Evolutionary conservation across 176 grass and related monocot genomes (phyloP), one percentile per base, ranked within the genome.

Genomic region (Luzula sylvatica): DNA sequence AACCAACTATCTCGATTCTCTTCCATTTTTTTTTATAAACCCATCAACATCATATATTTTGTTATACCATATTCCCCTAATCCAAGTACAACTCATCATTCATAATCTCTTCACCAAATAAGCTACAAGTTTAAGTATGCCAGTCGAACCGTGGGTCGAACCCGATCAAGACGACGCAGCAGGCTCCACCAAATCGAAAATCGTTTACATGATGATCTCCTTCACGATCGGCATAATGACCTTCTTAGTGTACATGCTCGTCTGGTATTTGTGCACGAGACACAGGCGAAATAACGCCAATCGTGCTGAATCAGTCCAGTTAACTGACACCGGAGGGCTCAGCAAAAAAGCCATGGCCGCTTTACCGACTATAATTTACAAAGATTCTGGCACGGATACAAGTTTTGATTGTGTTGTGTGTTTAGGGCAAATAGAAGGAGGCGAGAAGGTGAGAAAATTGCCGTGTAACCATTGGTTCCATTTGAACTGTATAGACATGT

Each of bases 151-250:
- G 29, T 87, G 78, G 83, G 18, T 87, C 2, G 42, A 74, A 16
- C 38, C 78, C 8, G 83, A 82, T 52, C 58, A 63, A 75, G 42
- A 61, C 46, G 65, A 6, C 12, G 20, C 46, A 74, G 69, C 78
- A 73, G 57, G 46, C 42, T 46, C 2, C 74, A 75, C 56, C 12
- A 58, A 38, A 0, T 57, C 55, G 41, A 67, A 73, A 65, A 70
- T 82, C 38, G 42, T 87, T 11, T 87, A 82, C 83, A 71, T 78
- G 70, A 73, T 42, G 1, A 79, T 88, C 40, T 83, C 85, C 61
- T 75, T 88, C 75, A 52, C 71, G 79, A 79, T 88, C 55, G 79
- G 85, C 55, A 52, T 88, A 69, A 55, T 78, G 55, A 68, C 67
- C 30, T 76, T 88, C 66, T 61, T 88, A 13, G 9, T 75, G 39